Base-by-base conservation (phyloP, 2,329 filamentous ascomycete species). In the Trichoderma sp. region DNA sequence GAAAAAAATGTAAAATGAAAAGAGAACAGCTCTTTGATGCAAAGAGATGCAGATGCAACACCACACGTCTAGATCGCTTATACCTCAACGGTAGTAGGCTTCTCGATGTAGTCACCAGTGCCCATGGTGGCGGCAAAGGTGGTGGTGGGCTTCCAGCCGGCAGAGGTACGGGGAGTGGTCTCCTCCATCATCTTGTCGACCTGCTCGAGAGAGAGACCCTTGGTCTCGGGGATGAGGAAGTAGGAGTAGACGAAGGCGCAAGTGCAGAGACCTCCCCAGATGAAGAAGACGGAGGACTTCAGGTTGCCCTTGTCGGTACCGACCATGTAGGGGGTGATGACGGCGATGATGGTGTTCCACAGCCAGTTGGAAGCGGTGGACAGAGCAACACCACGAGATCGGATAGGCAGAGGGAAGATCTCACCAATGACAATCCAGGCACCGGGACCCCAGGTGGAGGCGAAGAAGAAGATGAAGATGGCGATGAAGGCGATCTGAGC, bases 391-490 rank as follows among this genome's bases (percentile, higher is more conserved):
- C 94, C 94, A 73, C 92, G 91, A 51, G 94, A 91, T 76, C 94
- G 91, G 81, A 97, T 95, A 71, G 92, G 92, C 66, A 97, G 88
- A 69, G 93, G 93, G 88, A 91, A 97, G 81, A 96, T 91, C 83
- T 97, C 93, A 78, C 93, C 93, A 76, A 96, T 94, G 74, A 96
- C 87, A 66, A 91, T 88, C 91, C 91, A 94, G 65, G 91, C 87
- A 60, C 89, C 90, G 7, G 93, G 92, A 65, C 93, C 93, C 93
- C 93, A 97, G 72, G 93, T 97, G 69, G 87, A 89, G 70, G 93
- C 93, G 79, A 97, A 97, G 86, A 91, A 95, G 86, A 93, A 94
- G 85, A 97, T 94, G 86, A 94, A 96, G 83, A 97, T 90, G 83
- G 90, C 91, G 77, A 96, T 96, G 83, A 96, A 96, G 70, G 92